Conservation (phyloP, 768 basidiomycete genomes). For the Lepiota brunneoincarnata region DNA sequence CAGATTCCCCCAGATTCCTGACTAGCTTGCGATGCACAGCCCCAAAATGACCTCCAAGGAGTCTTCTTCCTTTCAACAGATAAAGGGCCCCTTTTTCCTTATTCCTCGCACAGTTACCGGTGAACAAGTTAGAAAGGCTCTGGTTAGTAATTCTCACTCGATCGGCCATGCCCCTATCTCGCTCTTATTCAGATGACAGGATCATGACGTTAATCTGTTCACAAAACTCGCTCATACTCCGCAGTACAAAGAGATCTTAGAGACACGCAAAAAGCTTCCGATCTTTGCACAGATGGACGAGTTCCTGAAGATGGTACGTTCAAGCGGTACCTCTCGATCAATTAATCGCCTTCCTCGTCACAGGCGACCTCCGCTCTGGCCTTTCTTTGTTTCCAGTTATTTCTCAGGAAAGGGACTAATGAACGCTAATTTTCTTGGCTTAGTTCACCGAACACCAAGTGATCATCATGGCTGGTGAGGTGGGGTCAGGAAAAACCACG, state of each 20-base stretch:
- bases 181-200: constrained; percentile 39
- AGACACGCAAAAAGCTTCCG: constrained; percentile 82
- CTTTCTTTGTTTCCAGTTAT: constrained; percentile 8
- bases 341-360: constrained; percentile 31
- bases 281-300: constrained; percentile 92
- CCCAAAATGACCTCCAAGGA: background rate
- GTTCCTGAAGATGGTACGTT: constrained; percentile 83
- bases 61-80: background rate
- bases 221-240: constrained; percentile 74
- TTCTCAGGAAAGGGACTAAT: too few species aligned
- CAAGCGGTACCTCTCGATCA: constrained; percentile 21
- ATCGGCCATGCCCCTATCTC: background rate
- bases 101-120: constrained; percentile 67
- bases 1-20: background rate
- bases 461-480: constrained; percentile 90
- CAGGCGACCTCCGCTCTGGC: constrained; percentile 17
- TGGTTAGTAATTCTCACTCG: constrained; percentile 46
- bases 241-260: constrained; percentile 85
- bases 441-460: constrained; percentile 82
- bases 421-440: constrained; percentile 24
- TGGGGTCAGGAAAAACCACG: constrained; percentile 94
- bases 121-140: constrained; percentile 60
- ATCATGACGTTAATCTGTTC: constrained; percentile 84
- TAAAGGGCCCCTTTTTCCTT: constrained; percentile 61
- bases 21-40: too few species aligned